Evolutionary conservation across 192 early-diverging fungal species (phyloP).

Genomic region (Podila clonocystis): DNA sequence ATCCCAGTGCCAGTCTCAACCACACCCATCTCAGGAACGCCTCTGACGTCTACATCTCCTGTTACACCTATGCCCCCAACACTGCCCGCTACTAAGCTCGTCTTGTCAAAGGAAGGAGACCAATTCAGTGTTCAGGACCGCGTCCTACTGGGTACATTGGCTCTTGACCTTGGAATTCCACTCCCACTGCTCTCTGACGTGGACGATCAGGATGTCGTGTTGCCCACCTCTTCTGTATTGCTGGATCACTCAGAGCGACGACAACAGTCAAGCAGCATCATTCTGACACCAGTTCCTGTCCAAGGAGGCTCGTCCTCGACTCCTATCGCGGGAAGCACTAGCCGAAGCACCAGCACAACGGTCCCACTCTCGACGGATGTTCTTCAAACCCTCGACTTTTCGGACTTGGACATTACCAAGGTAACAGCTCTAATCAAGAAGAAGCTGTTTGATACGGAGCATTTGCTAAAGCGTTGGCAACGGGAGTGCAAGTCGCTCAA

Average conservation of each 20-base stretch:
- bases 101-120: neutral
- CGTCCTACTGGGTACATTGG: conserved; percentile 19
- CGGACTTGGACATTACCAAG: conserved; percentile 29
- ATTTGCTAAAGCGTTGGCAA: conserved; percentile 50
- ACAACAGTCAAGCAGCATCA: neutral
- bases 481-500: conserved; percentile 39
- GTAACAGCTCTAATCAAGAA: conserved; percentile 34
- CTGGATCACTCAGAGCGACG: conserved; percentile 31
- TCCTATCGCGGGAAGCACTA: neutral
- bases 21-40: conserved; percentile 4
- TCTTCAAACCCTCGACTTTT: conserved; percentile 33
- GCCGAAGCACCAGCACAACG: conserved; percentile 35
- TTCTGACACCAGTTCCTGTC: conserved; percentile 7
- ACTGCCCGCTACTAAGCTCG: neutral
- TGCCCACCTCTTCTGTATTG: conserved; percentile 33
- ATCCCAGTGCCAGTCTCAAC: conserved; percentile 29
- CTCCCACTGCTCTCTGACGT: conserved; percentile 18
- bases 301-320: conserved; percentile 1
- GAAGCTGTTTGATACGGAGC: conserved; percentile 40
- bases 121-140: conserved; percentile 11
- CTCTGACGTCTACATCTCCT: conserved; percentile 7
- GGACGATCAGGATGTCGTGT: conserved; percentile 1
- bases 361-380: conserved; percentile 32
- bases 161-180: conserved; percentile 40
- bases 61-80: conserved; percentile 13